These are phyloP conservation scores for Platanus orientalis DNA, from an alignment of 164 flowering plant genomes.

Conservation along the genomic window DNA sequence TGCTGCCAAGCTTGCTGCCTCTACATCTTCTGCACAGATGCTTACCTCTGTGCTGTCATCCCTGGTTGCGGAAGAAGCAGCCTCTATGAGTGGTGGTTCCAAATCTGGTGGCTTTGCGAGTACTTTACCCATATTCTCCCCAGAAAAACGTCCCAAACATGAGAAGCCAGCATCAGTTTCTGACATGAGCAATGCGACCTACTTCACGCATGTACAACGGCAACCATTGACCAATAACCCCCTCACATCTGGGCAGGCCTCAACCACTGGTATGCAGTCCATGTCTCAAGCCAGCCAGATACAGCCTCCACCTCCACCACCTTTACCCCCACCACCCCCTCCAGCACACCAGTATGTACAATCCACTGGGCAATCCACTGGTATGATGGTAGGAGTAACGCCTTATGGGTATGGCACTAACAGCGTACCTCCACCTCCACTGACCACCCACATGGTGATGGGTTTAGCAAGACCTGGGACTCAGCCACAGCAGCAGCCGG, in stretches of 20 bases:
- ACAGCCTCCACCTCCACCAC: conserved; percentile 35
- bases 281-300: conserved; percentile 34
- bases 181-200: conserved; percentile 31
- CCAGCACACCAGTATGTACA: conserved; percentile 48
- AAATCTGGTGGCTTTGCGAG: conserved; percentile 30
- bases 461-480: conserved; percentile 42
- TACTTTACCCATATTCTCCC: conserved; percentile 30
- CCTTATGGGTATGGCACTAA: conserved; percentile 48
- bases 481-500: conserved; percentile 31
- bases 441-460: conserved; percentile 46
- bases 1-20: conserved; percentile 77
- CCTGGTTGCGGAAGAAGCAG: conserved; percentile 76
- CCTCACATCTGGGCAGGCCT: conserved; percentile 10
- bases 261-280: conserved; percentile 23
- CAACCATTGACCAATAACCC: conserved; percentile 21
- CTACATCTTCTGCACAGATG: conserved; percentile 78
- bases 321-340: conserved; percentile 26
- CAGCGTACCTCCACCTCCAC: conserved; percentile 62
- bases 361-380: conserved; percentile 22
- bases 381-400: conserved; percentile 40
- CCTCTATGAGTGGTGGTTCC: conserved; percentile 37
- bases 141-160: conserved; percentile 52
- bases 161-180: conserved; percentile 49
- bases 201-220: conserved; percentile 37
- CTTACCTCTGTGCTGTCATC: conserved; percentile 67